Evolutionary conservation across 805 yeast genomes (phyloP).

Genomic region (Millerozyma miso): DNA sequence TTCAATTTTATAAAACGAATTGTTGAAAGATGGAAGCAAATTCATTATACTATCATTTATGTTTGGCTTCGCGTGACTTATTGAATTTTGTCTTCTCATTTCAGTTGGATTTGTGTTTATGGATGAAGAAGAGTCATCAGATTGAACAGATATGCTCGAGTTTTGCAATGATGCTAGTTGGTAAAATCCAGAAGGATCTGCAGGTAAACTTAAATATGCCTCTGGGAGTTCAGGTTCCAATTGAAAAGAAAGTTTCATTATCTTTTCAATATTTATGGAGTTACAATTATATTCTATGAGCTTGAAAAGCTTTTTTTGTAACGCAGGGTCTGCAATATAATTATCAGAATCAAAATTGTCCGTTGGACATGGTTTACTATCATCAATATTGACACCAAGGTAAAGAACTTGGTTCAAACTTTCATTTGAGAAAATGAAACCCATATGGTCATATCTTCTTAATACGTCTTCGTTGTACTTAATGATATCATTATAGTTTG

Average conservation of each 20-base stretch:
- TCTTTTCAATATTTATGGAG: conserved; percentile 25
- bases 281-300: conserved; percentile 41
- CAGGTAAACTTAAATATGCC: conserved; percentile 21
- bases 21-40: conserved; percentile 33
- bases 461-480: conserved; percentile 38
- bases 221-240: conserved; percentile 56
- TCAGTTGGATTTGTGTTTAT: background rate
- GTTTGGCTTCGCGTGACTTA: background rate
- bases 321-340: conserved; percentile 8
- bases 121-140: conserved; percentile 19
- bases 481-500: conserved; percentile 39
- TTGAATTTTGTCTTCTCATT: background rate
- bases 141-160: conserved; percentile 17
- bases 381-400: conserved; percentile 35
- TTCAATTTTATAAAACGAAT: conserved; percentile 30
- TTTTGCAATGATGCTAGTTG: conserved; percentile 2
- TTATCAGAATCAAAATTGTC: conserved; percentile 3
- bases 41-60: conserved; percentile 16
- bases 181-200: background rate
- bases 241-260: conserved; percentile 6
- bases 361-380: conserved; percentile 17
- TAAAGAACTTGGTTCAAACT: conserved; percentile 40
- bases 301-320: conserved; percentile 39
- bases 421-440: conserved; percentile 41
- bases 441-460: conserved; percentile 36